Base-by-base conservation (phyloP, 768 basidiomycete species). In the Trichaptum fuscoviolaceum region DNA sequence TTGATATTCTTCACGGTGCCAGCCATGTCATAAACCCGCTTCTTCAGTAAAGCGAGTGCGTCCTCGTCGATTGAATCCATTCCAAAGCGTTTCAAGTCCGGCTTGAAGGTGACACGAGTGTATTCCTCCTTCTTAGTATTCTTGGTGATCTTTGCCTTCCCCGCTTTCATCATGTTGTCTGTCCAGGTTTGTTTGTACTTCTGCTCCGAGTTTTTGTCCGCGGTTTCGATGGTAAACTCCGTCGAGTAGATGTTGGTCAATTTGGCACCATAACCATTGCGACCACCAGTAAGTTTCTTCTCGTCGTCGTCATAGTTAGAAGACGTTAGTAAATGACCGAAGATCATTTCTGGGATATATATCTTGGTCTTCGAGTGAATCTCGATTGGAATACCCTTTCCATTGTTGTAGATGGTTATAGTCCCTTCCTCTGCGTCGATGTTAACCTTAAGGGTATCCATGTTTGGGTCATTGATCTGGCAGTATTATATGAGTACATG, bases 241-340 rank as follows among this genome's bases (percentile, higher is more conserved):
- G 85, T 89, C 1, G 97, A 99, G 80, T 99, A 99, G 70, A 98
- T 97, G 79, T 99, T 99, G 64, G 97, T 91, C 57, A 99, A 84
- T 75, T 99, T 99, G 64, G 97, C 97, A 71, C 97, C 97, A 73
- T 94, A 99, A 73, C 97, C 97, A 73, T 99, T 99, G 73, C 97
- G 88, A 76, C 97, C 97, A 77, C 97, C 97, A 0, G 95, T 98
- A 62, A 99, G 84, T 79, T 97, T 98, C 85, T 95, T 97, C 81
- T 99, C 96, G 76, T 95, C 91, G 71, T 99, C 97, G 76, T 99
- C 96, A 73, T 96, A 99, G 81, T 99, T 99, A 59, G 95, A 96
- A 12, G 91, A 93, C 1, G 96, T 92, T 25, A 98, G 83, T 20
- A 99, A 84, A 74, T 97, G 90, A 7, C 97, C 97, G 71, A 99